These are phyloP conservation scores for Aspergillus bertholletiae DNA, from an alignment of 495 filamentous ascomycete species.

Conservation along the genomic window DNA sequence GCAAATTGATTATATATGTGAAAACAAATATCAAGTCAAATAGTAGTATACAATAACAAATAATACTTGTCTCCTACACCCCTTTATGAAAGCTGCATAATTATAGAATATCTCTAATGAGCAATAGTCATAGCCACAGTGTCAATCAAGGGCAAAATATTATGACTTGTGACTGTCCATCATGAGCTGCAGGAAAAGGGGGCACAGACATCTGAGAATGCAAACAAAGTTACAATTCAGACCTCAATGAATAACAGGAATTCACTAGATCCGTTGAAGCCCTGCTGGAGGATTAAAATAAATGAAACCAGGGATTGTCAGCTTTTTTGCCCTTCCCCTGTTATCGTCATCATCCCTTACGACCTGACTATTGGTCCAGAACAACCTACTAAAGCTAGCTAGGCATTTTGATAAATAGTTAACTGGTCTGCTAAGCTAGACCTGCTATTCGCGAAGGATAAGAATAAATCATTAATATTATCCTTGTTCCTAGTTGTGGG, in stretches of 20 bases:
- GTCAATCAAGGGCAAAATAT: not conserved
- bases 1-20: too few relatives aligned
- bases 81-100: too few relatives aligned
- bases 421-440: not conserved
- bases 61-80: too few relatives aligned
- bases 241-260: not conserved
- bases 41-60: too few relatives aligned
- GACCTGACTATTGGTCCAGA: constrained; percentile 8
- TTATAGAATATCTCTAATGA: too few relatives aligned
- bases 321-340: constrained; percentile 2
- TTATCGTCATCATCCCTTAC: constrained; percentile 8
- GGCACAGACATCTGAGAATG: not conserved
- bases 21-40: too few relatives aligned
- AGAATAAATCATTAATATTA: too few relatives aligned
- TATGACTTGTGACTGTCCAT: not conserved
- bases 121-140: too few relatives aligned
- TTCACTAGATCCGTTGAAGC: not conserved
- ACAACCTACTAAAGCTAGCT: not conserved
- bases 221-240: not conserved
- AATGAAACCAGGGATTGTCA: constrained; percentile 12
- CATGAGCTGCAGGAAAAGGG: not conserved
- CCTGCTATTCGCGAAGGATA: not conserved
- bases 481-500: too few relatives aligned
- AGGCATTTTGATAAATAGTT: not conserved
- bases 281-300: not conserved